Base-by-base conservation (phyloP, 225 moss, liverwort and hornwort genomes). In the Asterella californica region DNA sequence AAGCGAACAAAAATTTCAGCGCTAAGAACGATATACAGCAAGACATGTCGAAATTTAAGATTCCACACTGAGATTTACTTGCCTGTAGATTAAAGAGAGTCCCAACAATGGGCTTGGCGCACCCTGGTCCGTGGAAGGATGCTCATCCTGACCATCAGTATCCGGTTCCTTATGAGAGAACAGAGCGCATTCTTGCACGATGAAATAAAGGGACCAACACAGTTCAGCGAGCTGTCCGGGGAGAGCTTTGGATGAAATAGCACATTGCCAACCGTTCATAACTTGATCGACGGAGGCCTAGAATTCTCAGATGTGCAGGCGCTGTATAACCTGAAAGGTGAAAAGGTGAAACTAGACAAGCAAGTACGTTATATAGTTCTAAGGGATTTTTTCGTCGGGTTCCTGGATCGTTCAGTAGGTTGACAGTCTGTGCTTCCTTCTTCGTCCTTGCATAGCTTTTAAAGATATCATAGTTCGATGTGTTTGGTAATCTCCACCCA, bases 71-170 rank as follows among this genome's bases (percentile, higher is more conserved):
- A 38, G n/a, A 70, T 0, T 90, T 88, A 81, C 93, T 92, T 37
- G 90, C 96, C 89, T 97, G 83, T 70, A 97, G 90, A 83, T 97
- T 89, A 72, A 97, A 88, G 60, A 92, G 79, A 0, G 92, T 83
- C 79, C 94, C 92, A 27, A 85, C 84, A 46, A 82, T 80, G 54
- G 89, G 80, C 78, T 90, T 90, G 74, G 79, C 76, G 48, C 75
- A 37, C 79, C 80, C 90, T 86, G 49, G 64, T 86, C 70, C 42
- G 10, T 47, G 68, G 81, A 77, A 70, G 90, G 59, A 82, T 57
- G 54, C 64, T 88, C 87, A 61, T 90, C 88, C 67, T 87, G 85
- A 74, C 70, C 84, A 38, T 82, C 81, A 34, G 77, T 84, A 57
- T 80, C 53, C 36, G 80, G 77, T 24, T 77, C 84, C 49, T 48